Base-by-base conservation (phyloP, 1,139 yeast genomes). In the Meyerozyma sp. region DNA sequence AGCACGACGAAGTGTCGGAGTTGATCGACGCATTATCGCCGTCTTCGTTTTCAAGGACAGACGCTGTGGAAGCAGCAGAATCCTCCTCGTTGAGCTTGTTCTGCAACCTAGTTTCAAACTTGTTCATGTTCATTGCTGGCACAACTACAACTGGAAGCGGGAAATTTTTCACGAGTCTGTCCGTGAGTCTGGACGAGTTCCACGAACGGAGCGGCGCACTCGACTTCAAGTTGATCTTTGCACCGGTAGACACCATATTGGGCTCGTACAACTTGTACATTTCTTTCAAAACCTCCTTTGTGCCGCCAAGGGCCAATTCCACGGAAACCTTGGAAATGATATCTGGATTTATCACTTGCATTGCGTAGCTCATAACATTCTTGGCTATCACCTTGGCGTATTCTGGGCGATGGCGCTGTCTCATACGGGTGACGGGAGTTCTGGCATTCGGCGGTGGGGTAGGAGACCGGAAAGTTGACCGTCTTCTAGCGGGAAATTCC, bases 101-200 rank as follows among this genome's bases (percentile, higher is more conserved):
- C 29, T 57, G 54, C 40, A 70, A 53, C 2, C 62, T 55, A 6
- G 56, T 47, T 56, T 83, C 89, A 59, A 80, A 82, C 14, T 64
- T 56, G 44, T 63, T 68, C 81, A 83, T 75, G 50, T 84, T 81
- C 50, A 72, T 67, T 1, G 87, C 82, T 0, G 93, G 90, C 0
- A 81, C 84, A 29, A 84, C 74, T 26, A 84, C 70, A 6, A 82
- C 76, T 0, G 94, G 93, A n/a, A 83, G 68, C 1, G 87, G 84
- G 53, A 76, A 82, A 48, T 73, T 70, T 48, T 77, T 79, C 30
- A 82, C 83, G 42, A 84, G 63, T 42, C 84, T 65, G 57, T 84
- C 91, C 26, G 82, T 76, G 40, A 85, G 59, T 49, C 79, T 72
- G 13, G 81, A 77, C 2, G 86, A 78, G 28, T 66, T 66, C 86